These are phyloP conservation scores for Cytidiella melzeri DNA, from an alignment of 768 basidiomycete genomes.

Conservation along the genomic window DNA sequence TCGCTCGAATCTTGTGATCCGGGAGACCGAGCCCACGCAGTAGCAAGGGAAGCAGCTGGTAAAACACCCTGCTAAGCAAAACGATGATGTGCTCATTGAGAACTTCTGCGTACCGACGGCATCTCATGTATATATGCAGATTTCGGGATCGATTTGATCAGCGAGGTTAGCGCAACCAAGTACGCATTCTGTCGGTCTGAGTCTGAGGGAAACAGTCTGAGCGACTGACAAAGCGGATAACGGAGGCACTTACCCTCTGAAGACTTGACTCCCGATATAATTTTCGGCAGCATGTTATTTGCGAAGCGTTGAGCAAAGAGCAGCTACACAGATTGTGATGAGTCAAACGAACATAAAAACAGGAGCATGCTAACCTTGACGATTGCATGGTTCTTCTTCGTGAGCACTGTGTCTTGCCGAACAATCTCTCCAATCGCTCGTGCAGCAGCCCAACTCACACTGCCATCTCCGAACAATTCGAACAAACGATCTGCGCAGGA, in stretches of 20 bases:
- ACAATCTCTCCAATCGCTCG: slow-evolving; percentile 65
- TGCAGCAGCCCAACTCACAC: slow-evolving; percentile 68
- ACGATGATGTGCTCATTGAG: not conserved
- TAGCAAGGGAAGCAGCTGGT: slow-evolving; percentile 82
- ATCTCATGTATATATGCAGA: slow-evolving; percentile 67
- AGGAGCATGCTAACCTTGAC: slow-evolving; percentile 50
- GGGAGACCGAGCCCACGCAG: slow-evolving; percentile 78
- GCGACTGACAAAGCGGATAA: slow-evolving; percentile 15
- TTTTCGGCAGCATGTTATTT: slow-evolving; percentile 60
- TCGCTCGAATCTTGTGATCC: slow-evolving; percentile 64
- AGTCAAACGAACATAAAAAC: not conserved
- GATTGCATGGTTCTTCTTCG: slow-evolving; percentile 72
- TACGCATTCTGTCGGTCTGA: slow-evolving; percentile 54
- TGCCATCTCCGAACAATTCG: slow-evolving; percentile 58
- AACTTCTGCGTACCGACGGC: slow-evolving; percentile 37
- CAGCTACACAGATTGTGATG: slow-evolving; percentile 40
- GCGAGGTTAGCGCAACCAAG: slow-evolving; percentile 76
- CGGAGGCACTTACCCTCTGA: slow-evolving; percentile 34
- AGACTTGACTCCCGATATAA: slow-evolving; percentile 62
- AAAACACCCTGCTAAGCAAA: not conserved
- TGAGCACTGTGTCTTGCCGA: slow-evolving; percentile 54
- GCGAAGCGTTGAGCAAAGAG: slow-evolving; percentile 75
- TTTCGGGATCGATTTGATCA: slow-evolving; percentile 77
- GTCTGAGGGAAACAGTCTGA: slow-evolving; percentile 31
- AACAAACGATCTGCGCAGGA: slow-evolving; percentile 61